Conservation (phyloP, 352 stramenopile genomes). For the Phytophthora europaea region DNA sequence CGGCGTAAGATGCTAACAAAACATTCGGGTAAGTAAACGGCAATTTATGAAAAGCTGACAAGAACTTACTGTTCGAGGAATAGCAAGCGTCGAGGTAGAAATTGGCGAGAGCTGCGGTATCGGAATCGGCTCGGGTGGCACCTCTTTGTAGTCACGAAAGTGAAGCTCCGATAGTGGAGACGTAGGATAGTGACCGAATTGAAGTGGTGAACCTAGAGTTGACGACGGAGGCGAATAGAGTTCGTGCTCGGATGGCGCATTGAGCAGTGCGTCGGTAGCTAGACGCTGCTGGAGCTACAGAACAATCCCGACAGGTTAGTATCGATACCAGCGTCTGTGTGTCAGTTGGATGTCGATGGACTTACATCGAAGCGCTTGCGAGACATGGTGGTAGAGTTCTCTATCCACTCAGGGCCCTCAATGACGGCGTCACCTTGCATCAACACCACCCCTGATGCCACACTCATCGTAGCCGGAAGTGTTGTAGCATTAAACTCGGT, state of each 20-base stretch:
- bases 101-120: constrained; percentile 51
- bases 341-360: background rate
- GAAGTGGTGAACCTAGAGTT: constrained; percentile 24
- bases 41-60: background rate
- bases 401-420: constrained; percentile 52
- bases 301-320: background rate
- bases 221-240: constrained; percentile 16
- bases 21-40: background rate
- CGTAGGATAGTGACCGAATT: constrained; percentile 17
- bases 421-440: constrained; percentile 51
- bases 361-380: constrained; percentile 75
- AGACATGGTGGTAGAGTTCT: constrained; percentile 65
- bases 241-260: constrained; percentile 36
- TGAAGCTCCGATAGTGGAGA: constrained; percentile 26
- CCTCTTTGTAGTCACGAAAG: constrained; percentile 49
- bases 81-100: constrained; percentile 38
- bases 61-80: constrained; percentile 51
- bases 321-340: background rate
- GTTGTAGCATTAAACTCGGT: constrained; percentile 34
- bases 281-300: constrained; percentile 69
- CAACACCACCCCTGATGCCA: constrained; percentile 55
- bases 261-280: constrained; percentile 54
- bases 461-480: constrained; percentile 38
- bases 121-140: constrained; percentile 48
- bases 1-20: constrained; percentile 41